Evolutionary conservation across 768 basidiomycete genomes (phyloP).

Genomic region (Lyophyllum atratum): DNA sequence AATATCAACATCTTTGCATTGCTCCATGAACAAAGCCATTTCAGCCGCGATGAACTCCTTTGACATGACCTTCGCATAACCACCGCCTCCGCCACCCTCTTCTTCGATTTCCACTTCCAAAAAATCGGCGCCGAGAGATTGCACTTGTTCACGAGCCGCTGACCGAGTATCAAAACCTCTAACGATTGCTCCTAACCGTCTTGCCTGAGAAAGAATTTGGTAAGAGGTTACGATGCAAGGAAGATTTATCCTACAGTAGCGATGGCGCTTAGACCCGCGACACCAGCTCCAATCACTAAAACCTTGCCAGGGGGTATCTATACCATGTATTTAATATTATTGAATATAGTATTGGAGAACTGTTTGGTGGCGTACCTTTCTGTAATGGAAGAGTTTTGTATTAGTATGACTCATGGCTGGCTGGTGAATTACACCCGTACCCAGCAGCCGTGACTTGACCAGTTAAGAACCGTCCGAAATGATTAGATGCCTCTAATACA

Average conservation of each 20-base stretch:
- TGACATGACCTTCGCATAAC: constrained; percentile 90
- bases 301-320: constrained; percentile 88
- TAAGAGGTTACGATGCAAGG: neutral
- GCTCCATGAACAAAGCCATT: constrained; percentile 86
- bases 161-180: constrained; percentile 87
- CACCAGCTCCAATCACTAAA: constrained; percentile 85
- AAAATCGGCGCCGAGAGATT: constrained; percentile 89
- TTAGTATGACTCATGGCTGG: neutral
- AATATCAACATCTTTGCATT: constrained; percentile 89
- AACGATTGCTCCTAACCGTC: constrained; percentile 84
- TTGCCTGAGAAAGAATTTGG: constrained; percentile 47
- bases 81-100: constrained; percentile 80
- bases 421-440: constrained; percentile 41
- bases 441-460: constrained; percentile 92
- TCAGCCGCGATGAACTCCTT: constrained; percentile 88
- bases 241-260: constrained; percentile 56
- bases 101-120: constrained; percentile 81
- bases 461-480: constrained; percentile 87
- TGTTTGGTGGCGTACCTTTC: constrained; percentile 29
- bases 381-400: constrained; percentile 11
- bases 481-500: constrained; percentile 86
- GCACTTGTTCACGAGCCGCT: constrained; percentile 85
- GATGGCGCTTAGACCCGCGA: constrained; percentile 87
- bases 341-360: neutral
- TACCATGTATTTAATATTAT: constrained; percentile 1